Conservation (phyloP, 495 filamentous ascomycete genomes). For the Talaromyces liani region DNA sequence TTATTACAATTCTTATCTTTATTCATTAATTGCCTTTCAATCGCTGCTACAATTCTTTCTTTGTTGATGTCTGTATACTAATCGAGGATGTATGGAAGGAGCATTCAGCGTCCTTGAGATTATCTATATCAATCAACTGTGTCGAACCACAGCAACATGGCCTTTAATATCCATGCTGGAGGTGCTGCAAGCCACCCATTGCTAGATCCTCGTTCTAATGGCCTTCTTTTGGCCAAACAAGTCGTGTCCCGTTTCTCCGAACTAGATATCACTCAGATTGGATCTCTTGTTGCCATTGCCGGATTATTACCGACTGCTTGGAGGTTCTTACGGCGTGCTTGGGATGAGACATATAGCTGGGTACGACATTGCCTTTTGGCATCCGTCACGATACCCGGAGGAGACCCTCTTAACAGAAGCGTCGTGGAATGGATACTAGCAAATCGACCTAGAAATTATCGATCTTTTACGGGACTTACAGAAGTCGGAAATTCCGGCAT, state of each 20-base stretch:
- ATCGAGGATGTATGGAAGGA: background rate
- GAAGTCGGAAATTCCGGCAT: background rate
- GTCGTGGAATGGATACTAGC: slow-evolving; percentile 6
- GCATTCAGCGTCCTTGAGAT: background rate
- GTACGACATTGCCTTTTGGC: slow-evolving; percentile 4
- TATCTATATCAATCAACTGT: background rate
- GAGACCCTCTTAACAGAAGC: slow-evolving; percentile 6
- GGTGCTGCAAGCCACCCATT: slow-evolving; percentile 1
- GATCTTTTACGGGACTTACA: slow-evolving; percentile 2
- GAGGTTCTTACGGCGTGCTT: slow-evolving; percentile 3
- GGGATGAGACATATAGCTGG: slow-evolving; percentile 4
- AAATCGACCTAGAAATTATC: slow-evolving; percentile 4
- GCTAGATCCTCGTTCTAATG: slow-evolving; percentile 1
- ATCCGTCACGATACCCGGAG: slow-evolving; percentile 5
- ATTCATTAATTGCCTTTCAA: background rate
- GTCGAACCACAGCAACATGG: background rate
- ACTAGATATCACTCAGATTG: slow-evolving; percentile 5
- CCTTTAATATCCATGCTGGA: slow-evolving; percentile 5
- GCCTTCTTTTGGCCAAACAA: background rate
- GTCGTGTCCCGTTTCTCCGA: background rate
- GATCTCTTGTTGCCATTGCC: slow-evolving; percentile 6
- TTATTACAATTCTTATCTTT: background rate
- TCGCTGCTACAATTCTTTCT: background rate
- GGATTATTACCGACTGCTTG: slow-evolving; percentile 1
- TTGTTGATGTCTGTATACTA: background rate